Evolutionary conservation across 1,284 basidiomycete genomes (phyloP).

Genomic region (Boletus sp.): DNA sequence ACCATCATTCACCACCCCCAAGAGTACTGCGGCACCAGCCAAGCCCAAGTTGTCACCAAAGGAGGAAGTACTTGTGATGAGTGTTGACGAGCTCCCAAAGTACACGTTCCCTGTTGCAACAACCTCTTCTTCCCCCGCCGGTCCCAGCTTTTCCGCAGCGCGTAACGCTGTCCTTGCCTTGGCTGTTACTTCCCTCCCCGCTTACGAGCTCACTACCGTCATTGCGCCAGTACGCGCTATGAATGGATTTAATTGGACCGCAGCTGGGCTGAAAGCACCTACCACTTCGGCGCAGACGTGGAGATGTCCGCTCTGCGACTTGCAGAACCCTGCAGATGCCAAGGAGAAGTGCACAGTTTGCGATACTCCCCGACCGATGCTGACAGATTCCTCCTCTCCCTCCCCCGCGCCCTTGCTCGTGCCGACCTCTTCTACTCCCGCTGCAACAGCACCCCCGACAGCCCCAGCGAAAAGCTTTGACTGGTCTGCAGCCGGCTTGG

Average conservation of each 20-base stretch:
- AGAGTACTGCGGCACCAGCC: background rate
- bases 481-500: conserved; percentile 51
- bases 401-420: conserved; percentile 7
- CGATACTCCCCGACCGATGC: conserved; percentile 37
- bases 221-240: conserved; percentile 24
- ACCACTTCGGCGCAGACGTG: conserved; percentile 31
- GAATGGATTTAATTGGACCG: conserved; percentile 42
- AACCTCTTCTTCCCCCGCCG: conserved; percentile 29
- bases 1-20: background rate
- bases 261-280: conserved; percentile 38
- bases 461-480: conserved; percentile 39
- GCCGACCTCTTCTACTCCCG: background rate
- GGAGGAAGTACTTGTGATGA: conserved; percentile 32
- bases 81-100: conserved; percentile 28
- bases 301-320: conserved; percentile 45
- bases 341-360: conserved; percentile 51
- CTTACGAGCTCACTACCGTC: conserved; percentile 39
- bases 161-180: conserved; percentile 33
- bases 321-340: conserved; percentile 43
- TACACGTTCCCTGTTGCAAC: conserved; percentile 26
- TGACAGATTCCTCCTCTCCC: conserved; percentile 14
- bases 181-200: conserved; percentile 36
- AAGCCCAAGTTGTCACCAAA: conserved; percentile 28
- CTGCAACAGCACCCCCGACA: background rate
- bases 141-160: conserved; percentile 37